A percentile compares a stretch with the other conserved stretches of the same genome.
Evolutionary conservation across 2,329 filamentous ascomycete genomes (phyloP).

Genomic region (Pseudocercospora crystallina): DNA sequence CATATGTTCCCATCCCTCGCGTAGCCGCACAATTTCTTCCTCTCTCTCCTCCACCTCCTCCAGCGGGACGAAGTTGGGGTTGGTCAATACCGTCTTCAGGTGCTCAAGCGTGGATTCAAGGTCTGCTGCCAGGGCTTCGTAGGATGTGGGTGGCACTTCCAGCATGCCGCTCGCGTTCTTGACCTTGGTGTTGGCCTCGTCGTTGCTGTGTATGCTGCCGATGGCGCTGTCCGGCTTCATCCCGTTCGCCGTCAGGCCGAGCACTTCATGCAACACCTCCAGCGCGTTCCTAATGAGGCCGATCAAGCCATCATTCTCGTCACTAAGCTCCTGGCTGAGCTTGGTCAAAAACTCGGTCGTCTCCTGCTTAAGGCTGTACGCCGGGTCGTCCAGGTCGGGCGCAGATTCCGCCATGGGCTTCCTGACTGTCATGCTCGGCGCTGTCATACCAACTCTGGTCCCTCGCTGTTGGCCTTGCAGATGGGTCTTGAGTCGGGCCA

Average conservation of each 20-base stretch:
- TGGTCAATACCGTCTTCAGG: conserved; percentile 80
- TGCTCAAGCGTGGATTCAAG: conserved; percentile 78
- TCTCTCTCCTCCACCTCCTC: conserved; percentile 93
- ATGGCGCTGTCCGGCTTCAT: conserved; percentile 33
- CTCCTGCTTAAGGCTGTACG: conserved; percentile 75
- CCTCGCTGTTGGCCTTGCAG: conserved; percentile 63
- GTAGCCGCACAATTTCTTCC: conserved; percentile 80
- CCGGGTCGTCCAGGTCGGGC: conserved; percentile 53
- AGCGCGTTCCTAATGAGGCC: conserved; percentile 70
- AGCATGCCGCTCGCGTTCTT: conserved; percentile 23
- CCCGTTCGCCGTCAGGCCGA: conserved; percentile 50
- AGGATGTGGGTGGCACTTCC: conserved; percentile 55
- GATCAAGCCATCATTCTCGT: conserved; percentile 86
- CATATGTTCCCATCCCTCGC: conserved; percentile 90
- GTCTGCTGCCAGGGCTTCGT: conserved; percentile 69
- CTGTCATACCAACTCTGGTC: conserved; percentile 46
- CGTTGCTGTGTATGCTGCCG: conserved; percentile 30
- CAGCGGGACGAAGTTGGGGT: conserved; percentile 92
- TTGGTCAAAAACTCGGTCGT: conserved; percentile 89
- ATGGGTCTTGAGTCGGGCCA: conserved; percentile 85
- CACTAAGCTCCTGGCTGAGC: conserved; percentile 77
- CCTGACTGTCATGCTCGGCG: conserved; percentile 53
- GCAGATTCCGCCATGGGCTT: conserved; percentile 45
- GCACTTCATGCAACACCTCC: conserved; percentile 65
- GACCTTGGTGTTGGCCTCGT: conserved; percentile 22